These are phyloP conservation scores for Arabidopsis thaliana DNA, from an alignment of 345 rosid species.

Conservation along the genomic window TAIR10.1 NC_003070.9:21714001-21714500, in stretches of 20 bases:
- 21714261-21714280: background rate
- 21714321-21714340: slow-evolving; percentile 57
- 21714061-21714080: slow-evolving; percentile 17
- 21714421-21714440: slow-evolving; percentile 55
- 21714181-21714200: slow-evolving; percentile 57
- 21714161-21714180: slow-evolving; percentile 62
- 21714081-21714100: slow-evolving; percentile 31
- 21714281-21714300: slow-evolving; percentile 38
- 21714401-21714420: slow-evolving; percentile 50
- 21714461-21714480: slow-evolving; percentile 52
- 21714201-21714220: slow-evolving; percentile 60
- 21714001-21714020: slow-evolving; percentile 23
- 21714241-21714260: background rate
- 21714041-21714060: slow-evolving; percentile 1
- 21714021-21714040: slow-evolving; percentile 22
- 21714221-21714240: background rate
- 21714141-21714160: slow-evolving; percentile 57
- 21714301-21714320: slow-evolving; percentile 55
- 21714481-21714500: slow-evolving; percentile 57
- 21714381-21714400: slow-evolving; percentile 58
- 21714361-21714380: slow-evolving; percentile 55
- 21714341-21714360: slow-evolving; percentile 52
- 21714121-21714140: slow-evolving; percentile 57
- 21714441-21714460: slow-evolving; percentile 55
- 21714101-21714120: slow-evolving; percentile 43